Percentiles rank a stretch among this genome's conserved stretches.
Evolutionary conservation across 495 filamentous ascomycete species (phyloP).

Genomic region (Hyphodiscus hymeniophilus): DNA sequence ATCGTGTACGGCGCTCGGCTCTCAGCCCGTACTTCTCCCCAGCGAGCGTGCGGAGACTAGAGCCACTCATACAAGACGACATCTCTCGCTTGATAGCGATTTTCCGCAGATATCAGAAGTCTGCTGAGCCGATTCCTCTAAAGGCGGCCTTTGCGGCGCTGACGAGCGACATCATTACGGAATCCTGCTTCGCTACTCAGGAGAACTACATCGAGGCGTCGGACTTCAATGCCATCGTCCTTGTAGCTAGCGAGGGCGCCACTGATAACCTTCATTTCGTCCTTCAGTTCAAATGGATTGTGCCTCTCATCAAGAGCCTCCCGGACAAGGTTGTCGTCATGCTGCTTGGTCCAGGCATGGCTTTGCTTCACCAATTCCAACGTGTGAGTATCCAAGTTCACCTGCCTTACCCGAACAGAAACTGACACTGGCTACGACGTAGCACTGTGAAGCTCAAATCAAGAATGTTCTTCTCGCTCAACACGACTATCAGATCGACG

Average conservation of each 20-base stretch:
- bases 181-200: no score
- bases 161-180: no score
- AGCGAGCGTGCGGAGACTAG: no score
- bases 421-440: not conserved
- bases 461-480: no score
- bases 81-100: no score
- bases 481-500: not conserved
- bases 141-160: no score
- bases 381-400: not conserved
- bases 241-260: conserved; percentile 3
- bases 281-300: conserved; percentile 12
- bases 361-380: not conserved
- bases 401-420: no score
- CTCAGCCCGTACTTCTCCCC: no score
- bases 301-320: conserved; percentile 5
- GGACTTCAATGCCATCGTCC: conserved; percentile 9
- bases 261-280: conserved; percentile 2
- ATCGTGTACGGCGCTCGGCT: no score
- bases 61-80: no score
- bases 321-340: conserved; percentile 7
- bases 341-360: conserved; percentile 7
- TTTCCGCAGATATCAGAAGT: no score
- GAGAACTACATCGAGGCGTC: conserved; percentile 9
- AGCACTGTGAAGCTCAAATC: not conserved
- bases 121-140: no score